These are phyloP conservation scores for Santalum album DNA, from an alignment of 164 flowering plant species.

Conservation along the genomic window DNA sequence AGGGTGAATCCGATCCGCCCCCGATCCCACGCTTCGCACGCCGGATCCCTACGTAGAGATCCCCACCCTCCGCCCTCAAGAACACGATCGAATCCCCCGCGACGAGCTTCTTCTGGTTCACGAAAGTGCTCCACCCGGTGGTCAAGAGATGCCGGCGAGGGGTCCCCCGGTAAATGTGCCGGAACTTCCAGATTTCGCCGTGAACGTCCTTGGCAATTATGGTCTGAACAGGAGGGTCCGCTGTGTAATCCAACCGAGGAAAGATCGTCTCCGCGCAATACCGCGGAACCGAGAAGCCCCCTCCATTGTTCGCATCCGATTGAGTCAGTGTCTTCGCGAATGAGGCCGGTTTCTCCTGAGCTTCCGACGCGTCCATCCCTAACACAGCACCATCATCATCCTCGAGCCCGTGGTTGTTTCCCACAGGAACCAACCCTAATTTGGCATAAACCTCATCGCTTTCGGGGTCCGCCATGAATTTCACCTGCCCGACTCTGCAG, in stretches of 20 bases:
- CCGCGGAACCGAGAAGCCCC: constrained; percentile 94
- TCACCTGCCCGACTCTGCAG: constrained; percentile 53
- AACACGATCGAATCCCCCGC: constrained; percentile 97
- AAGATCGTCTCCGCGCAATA: constrained; percentile 97
- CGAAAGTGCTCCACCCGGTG: constrained; percentile 96
- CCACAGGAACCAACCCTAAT: constrained; percentile 46
- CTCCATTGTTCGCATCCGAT: constrained; percentile 97
- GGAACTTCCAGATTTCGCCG: constrained; percentile 82
- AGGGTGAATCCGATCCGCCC: too few relatives aligned
- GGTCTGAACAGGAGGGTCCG: constrained; percentile 91
- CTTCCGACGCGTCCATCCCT: too few relatives aligned
- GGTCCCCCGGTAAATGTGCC: constrained; percentile 94
- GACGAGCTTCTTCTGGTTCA: constrained; percentile 88
- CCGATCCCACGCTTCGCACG: constrained; percentile 70
- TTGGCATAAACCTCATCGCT: constrained; percentile 83
- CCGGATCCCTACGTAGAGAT: constrained; percentile 82
- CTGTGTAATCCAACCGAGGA: constrained; percentile 74
- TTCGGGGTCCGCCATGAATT: constrained; percentile 74
- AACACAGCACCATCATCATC: constrained; percentile 25
- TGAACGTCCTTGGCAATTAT: constrained; percentile 89
- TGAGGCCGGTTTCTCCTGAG: constrained; percentile 30
- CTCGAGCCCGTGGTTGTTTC: constrained; percentile 21
- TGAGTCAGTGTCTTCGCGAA: constrained; percentile 94
- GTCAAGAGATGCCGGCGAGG: constrained; percentile 91
- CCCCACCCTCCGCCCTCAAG: constrained; percentile 66